Percentiles rank a stretch among this genome's conserved stretches.
Conservation (phyloP, 345 rosid species). For the Salix caprea region DNA sequence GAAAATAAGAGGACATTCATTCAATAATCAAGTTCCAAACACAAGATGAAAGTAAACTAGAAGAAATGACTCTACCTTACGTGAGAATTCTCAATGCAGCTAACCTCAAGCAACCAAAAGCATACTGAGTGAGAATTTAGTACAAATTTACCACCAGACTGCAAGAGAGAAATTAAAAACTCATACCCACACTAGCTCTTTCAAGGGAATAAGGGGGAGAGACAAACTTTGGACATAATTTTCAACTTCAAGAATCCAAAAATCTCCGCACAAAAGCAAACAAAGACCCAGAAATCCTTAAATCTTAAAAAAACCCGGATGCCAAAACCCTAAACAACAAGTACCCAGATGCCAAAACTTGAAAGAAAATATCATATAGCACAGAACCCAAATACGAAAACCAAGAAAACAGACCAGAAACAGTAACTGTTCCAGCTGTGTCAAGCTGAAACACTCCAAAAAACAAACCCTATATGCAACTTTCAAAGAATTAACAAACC, state of each 20-base stretch:
- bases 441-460: slow-evolving; percentile 18
- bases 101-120: neutral
- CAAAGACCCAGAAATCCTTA: neutral
- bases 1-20: neutral
- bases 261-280: neutral
- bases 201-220: neutral
- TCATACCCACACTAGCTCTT: neutral
- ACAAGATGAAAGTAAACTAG: neutral
- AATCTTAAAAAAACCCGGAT: slow-evolving; percentile 1
- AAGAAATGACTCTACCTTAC: neutral
- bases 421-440: slow-evolving; percentile 40
- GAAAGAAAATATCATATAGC: neutral
- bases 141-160: neutral
- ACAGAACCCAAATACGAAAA: slow-evolving; percentile 14
- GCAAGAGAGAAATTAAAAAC: neutral
- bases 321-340: neutral
- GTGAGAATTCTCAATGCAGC: neutral
- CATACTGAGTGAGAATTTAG: neutral
- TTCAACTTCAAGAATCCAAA: slow-evolving; percentile 5
- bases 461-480: neutral
- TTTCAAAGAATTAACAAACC: slow-evolving; percentile 10
- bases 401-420: slow-evolving; percentile 6
- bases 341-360: slow-evolving; percentile 24
- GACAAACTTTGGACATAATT: neutral
- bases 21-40: neutral